Evolutionary conservation across 2,329 filamentous ascomycete species (phyloP), one percentile per base, ranked within the genome.

Genomic region (Colletotrichum siamense): DNA sequence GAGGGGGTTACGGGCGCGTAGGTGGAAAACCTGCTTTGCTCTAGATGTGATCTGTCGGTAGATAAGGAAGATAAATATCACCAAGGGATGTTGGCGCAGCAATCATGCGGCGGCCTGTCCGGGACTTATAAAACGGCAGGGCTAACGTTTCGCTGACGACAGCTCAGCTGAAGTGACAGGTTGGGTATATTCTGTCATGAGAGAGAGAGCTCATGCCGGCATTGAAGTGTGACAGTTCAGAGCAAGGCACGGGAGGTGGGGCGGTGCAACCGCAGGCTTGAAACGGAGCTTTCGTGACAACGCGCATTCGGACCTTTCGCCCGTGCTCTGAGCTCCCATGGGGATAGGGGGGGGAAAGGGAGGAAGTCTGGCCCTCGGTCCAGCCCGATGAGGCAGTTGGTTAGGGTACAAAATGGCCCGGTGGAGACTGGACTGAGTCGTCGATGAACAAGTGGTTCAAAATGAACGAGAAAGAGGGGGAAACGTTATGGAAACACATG

Each of bases 251-350:
- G 44, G 36, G 57, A 49, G 59, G 65, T 65, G 74, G 65, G 65
- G 74, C 65, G 57, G 34, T 76, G 64, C 71, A 74, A 74, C 63
- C 65, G 74, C 74, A 74, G 49, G 64, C 64, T 74, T 76, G 74
- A 76, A 76, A 76, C 74, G 44, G 49, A 76, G 71, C 49, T 68
- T 65, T 74, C 32, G 70, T 62, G 71, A 55, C 71, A 69, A 61
- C 59, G 59, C 70, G 63, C 64, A 73, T 76, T 73, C 64, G 64
- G 59, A 74, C 64, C 64, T 65, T 64, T n/a, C 30, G 71, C 49
- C 59, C 65, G 74, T 74, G 74, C 70, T 59, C 65, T 61, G 44
- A 69, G 57, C 44, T 74, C 63, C 0, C 44, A 13, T 24, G n/a
- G 36, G 13, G 28, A 22, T 15, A 28, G 34, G 65, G 34, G 39